A percentile compares a stretch with the other conserved stretches of the same genome.
These are phyloP conservation scores for Arachis hypogaea DNA, from an alignment of 306 rosid species.

Conservation along the genomic window DNA sequence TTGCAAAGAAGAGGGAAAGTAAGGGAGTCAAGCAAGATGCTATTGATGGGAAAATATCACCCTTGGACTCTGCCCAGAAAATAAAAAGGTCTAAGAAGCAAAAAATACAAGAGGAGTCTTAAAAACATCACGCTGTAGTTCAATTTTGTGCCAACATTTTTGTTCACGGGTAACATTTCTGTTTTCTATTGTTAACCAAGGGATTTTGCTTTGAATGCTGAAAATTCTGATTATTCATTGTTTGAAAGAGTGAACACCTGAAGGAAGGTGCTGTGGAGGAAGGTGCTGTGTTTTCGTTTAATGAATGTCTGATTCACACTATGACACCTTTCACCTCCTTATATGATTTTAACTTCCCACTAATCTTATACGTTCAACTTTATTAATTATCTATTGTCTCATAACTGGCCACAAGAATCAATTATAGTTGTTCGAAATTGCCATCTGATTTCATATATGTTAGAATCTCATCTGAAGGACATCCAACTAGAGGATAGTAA, in stretches of 20 bases:
- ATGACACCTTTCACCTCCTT: conserved; percentile 1
- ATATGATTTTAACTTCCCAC: conserved; percentile 26
- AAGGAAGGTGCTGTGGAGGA: too few species aligned
- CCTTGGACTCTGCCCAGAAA: conserved; percentile 40
- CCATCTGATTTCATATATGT: background rate
- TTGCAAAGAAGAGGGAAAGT: conserved; percentile 52
- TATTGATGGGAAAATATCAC: conserved; percentile 31
- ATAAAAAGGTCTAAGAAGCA: conserved; percentile 49
- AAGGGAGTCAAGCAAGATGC: conserved; percentile 44
- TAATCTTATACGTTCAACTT: background rate
- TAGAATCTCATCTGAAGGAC: background rate
- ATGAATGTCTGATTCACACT: conserved; percentile 19
- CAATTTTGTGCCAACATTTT: conserved; percentile 4
- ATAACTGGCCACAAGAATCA: conserved; percentile 13
- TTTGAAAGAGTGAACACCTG: background rate
- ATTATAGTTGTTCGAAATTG: conserved; percentile 18
- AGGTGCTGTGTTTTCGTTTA: background rate
- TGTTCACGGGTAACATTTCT: conserved; percentile 39
- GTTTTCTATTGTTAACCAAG: background rate
- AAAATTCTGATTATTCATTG: conserved; percentile 1
- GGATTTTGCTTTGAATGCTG: conserved; percentile 6
- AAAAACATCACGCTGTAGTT: conserved; percentile 30
- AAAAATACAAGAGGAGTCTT: conserved; percentile 44
- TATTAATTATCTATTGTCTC: background rate
- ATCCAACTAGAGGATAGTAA: background rate